Conservation (phyloP, 1,284 basidiomycete genomes). For the Cutaneotrichosporon cutaneum region DNA sequence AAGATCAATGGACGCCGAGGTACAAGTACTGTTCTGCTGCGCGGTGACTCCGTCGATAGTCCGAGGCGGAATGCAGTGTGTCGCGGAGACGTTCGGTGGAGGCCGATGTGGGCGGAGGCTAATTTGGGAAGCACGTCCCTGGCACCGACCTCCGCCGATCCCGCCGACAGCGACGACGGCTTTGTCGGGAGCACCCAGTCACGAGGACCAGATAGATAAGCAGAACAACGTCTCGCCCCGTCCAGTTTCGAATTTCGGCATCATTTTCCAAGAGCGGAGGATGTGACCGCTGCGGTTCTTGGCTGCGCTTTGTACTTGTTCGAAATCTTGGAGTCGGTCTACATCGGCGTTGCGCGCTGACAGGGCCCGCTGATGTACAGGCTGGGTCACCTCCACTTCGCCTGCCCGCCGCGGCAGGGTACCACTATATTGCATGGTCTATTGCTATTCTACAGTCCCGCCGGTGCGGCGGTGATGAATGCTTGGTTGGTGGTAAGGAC, state of each 20-base stretch:
- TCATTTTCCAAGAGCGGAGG: not conserved
- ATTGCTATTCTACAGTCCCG: constrained; percentile 5
- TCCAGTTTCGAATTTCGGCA: not conserved
- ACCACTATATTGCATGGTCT: constrained; percentile 5
- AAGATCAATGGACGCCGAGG: not conserved
- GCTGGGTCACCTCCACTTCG: not conserved
- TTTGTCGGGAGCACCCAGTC: not conserved
- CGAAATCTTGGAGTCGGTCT: not conserved
- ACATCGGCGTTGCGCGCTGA: not conserved
- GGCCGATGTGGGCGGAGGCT: not conserved
- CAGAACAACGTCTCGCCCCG: not conserved
- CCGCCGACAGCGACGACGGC: not conserved
- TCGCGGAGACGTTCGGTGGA: not conserved
- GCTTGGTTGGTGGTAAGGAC: not conserved
- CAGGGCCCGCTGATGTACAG: no score
- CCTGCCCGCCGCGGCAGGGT: not conserved
- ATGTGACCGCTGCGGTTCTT: not conserved
- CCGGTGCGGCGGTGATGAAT: constrained; percentile 1
- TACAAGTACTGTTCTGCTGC: not conserved
- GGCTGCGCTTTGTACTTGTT: not conserved
- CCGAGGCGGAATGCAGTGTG: not conserved
- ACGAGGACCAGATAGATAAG: not conserved
- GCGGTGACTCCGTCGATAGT: not conserved
- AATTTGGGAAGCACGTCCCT: not conserved
- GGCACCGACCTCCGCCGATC: not conserved